Conservation (phyloP, 2,329 filamentous ascomycete species). For the Calonectria pseudoturangicola region DNA sequence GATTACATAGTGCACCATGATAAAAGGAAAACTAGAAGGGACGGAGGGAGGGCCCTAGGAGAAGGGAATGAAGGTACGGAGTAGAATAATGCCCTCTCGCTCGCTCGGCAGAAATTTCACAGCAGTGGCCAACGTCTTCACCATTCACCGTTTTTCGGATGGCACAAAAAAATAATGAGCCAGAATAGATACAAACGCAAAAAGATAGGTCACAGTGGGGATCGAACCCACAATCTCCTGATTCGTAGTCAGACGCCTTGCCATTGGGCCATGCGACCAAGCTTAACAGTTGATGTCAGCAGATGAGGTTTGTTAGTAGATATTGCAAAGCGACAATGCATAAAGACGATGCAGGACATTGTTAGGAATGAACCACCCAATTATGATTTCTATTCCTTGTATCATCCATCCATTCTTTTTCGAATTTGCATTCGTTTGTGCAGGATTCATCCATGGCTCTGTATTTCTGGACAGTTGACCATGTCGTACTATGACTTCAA, state of each 20-base stretch:
- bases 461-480: too few relatives aligned
- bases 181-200: neutral
- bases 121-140: neutral
- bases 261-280: constrained; percentile 43
- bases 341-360: too few relatives aligned
- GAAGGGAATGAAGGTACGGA: too few relatives aligned
- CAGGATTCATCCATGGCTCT: too few relatives aligned
- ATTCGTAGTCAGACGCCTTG: constrained; percentile 60
- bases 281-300: neutral
- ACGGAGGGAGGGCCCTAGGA: too few relatives aligned
- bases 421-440: too few relatives aligned
- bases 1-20: constrained; percentile 82
- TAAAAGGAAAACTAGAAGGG: too few relatives aligned
- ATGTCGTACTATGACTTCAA: too few relatives aligned
- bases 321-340: neutral
- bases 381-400: too few relatives aligned
- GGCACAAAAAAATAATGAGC: neutral
- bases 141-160: neutral
- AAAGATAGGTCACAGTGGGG: constrained; percentile 49
- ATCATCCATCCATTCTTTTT: too few relatives aligned
- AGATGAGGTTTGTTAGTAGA: neutral
- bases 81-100: neutral
- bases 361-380: too few relatives aligned
- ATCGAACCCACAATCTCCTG: constrained; percentile 59
- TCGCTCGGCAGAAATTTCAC: neutral